These are phyloP conservation scores for Tylopilus vinaceipallidus DNA, from an alignment of 768 basidiomycete genomes.

Conservation along the genomic window DNA sequence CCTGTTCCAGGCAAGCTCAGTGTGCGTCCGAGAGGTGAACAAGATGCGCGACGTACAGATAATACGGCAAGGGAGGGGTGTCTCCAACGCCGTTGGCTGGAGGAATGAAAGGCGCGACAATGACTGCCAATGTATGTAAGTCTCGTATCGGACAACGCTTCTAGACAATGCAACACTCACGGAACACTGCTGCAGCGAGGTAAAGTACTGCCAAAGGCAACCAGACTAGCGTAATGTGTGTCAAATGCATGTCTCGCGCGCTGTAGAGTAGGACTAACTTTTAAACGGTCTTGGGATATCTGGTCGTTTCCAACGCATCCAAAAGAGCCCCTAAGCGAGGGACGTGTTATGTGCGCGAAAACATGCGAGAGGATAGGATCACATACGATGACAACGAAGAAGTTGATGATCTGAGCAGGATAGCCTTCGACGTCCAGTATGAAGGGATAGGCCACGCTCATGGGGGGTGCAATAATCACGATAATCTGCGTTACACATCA, in stretches of 20 bases:
- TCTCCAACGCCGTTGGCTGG: constrained; percentile 56
- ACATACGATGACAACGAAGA: constrained; percentile 54
- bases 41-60: constrained; percentile 41
- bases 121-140: constrained; percentile 46
- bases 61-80: constrained; percentile 60
- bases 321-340: constrained; percentile 47
- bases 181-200: constrained; percentile 46
- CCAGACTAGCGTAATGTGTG: constrained; percentile 47
- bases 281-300: constrained; percentile 51
- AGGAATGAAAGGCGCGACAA: constrained; percentile 53
- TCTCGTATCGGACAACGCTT: constrained; percentile 12
- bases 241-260: neutral
- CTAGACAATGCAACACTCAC: constrained; percentile 35
- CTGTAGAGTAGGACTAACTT: constrained; percentile 24
- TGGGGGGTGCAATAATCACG: constrained; percentile 54
- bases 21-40: constrained; percentile 17
- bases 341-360: too few species aligned
- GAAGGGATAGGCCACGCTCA: constrained; percentile 54
- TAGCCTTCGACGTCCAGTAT: constrained; percentile 54
- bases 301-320: constrained; percentile 51
- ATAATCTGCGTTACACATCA: constrained; percentile 38
- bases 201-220: constrained; percentile 52
- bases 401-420: constrained; percentile 53
- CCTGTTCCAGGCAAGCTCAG: constrained; percentile 21
- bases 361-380: too few species aligned